A percentile compares a stretch with the other conserved stretches of the same genome.
phyloP scores from a whole-genome alignment of 768 basidiomycete genomes.

The Kwoniella dendrophila region DNA sequence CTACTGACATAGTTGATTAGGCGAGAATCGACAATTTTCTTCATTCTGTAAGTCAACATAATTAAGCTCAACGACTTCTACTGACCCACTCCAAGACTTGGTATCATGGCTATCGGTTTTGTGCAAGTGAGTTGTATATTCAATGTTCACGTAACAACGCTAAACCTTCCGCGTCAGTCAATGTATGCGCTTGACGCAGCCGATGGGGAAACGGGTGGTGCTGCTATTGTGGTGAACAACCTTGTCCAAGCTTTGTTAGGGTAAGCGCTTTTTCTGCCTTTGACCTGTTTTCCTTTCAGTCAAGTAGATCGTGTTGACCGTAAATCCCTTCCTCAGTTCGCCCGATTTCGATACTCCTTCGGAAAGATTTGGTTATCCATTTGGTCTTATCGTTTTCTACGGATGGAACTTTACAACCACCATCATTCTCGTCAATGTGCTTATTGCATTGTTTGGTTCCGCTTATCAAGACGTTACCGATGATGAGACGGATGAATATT shows the following conservation, averaged over 20 bases:
- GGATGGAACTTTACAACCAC: slow-evolving; percentile 84
- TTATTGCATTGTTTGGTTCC: slow-evolving; percentile 93
- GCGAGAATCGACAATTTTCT: slow-evolving; percentile 87
- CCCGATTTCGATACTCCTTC: slow-evolving; percentile 55
- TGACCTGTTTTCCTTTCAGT: neutral
- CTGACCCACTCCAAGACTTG: slow-evolving; percentile 58
- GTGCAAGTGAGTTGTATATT: slow-evolving; percentile 28
- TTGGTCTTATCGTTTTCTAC: slow-evolving; percentile 74
- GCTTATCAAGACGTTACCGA: slow-evolving; percentile 76
- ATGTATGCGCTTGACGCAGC: slow-evolving; percentile 88
- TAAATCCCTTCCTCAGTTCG: no score
- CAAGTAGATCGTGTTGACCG: neutral
- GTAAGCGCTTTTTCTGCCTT: slow-evolving; percentile 58
- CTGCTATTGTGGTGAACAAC: slow-evolving; percentile 66
- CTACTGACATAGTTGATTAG: slow-evolving; percentile 26
- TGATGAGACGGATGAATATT: slow-evolving; percentile 85
- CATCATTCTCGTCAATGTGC: slow-evolving; percentile 83
- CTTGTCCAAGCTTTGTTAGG: slow-evolving; percentile 80
- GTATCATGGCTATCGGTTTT: slow-evolving; percentile 81
- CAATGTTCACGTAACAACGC: neutral
- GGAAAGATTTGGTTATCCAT: slow-evolving; percentile 55
- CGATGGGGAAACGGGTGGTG: slow-evolving; percentile 69
- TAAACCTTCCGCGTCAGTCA: slow-evolving; percentile 62
- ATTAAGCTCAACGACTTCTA: neutral
- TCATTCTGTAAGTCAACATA: slow-evolving; percentile 63